These are phyloP conservation scores for Citropsis articulata DNA, from an alignment of 345 rosid genomes.

Conservation along the genomic window DNA sequence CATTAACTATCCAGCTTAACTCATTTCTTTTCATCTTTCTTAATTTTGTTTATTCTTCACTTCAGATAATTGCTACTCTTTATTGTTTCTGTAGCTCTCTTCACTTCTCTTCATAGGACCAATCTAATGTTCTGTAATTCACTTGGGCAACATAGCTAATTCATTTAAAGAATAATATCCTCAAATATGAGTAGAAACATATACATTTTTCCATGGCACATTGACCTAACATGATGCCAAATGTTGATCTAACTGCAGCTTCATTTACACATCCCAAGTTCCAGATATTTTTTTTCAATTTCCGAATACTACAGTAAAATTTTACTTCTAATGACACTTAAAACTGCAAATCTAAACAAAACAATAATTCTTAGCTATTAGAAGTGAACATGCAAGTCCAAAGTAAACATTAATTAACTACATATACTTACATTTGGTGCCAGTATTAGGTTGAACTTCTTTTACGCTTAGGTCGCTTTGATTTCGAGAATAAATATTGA, in stretches of 20 bases:
- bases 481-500: conserved; percentile 21
- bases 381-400: neutral
- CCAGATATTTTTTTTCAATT: neutral
- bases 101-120: neutral
- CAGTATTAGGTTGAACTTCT: neutral
- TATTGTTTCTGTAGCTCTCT: no score
- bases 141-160: neutral
- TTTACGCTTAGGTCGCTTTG: conserved; percentile 23
- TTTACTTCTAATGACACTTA: neutral
- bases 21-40: no score
- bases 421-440: neutral
- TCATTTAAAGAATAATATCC: neutral
- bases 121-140: neutral
- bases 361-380: neutral
- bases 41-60: no score
- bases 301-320: neutral
- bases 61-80: no score
- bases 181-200: neutral
- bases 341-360: neutral
- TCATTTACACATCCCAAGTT: neutral
- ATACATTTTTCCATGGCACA: neutral
- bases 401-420: neutral
- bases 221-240: neutral
- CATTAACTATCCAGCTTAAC: no score
- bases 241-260: neutral